Evolutionary conservation across 2,329 filamentous ascomycete species (phyloP).

Genomic region (Diplocarpon mali): DNA sequence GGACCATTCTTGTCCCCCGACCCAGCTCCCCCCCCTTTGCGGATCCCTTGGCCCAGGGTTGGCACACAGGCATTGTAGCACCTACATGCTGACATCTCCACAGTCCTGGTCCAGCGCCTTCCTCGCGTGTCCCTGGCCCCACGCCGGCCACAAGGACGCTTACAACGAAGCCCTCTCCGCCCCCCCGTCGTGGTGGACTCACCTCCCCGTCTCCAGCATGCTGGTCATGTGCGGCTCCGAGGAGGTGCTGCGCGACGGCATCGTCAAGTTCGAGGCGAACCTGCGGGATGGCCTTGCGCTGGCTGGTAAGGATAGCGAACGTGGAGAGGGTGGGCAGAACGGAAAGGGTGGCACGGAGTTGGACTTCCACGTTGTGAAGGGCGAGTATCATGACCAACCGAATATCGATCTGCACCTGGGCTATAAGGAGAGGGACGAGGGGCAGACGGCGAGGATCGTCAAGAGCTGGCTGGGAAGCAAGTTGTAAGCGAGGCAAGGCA

Average conservation of each 20-base stretch:
- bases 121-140: constrained; percentile 28
- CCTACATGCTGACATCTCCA: too few relatives aligned
- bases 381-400: constrained; percentile 22
- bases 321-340: too few relatives aligned
- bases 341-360: constrained; percentile 6
- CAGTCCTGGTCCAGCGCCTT: constrained; percentile 37
- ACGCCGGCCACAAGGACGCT: constrained; percentile 29
- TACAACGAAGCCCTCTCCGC: constrained; percentile 44
- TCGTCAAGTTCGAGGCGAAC: constrained; percentile 37
- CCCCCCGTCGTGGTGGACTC: constrained; percentile 40
- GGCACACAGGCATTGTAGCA: too few relatives aligned
- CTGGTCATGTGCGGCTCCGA: constrained; percentile 32
- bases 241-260: constrained; percentile 37
- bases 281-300: background rate
- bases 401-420: constrained; percentile 17
- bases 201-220: constrained; percentile 36
- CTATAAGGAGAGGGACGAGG: constrained; percentile 17
- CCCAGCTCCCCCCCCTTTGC: too few relatives aligned
- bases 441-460: constrained; percentile 16
- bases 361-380: constrained; percentile 11
- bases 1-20: too few relatives aligned
- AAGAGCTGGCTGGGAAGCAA: constrained; percentile 20
- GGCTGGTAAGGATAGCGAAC: background rate
- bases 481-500: constrained; percentile 7
- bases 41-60: too few relatives aligned